Evolutionary conservation across 139 green algal genomes (phyloP), one percentile per base, ranked within the genome.

Genomic region (Chlamydomonas schloesseri): DNA sequence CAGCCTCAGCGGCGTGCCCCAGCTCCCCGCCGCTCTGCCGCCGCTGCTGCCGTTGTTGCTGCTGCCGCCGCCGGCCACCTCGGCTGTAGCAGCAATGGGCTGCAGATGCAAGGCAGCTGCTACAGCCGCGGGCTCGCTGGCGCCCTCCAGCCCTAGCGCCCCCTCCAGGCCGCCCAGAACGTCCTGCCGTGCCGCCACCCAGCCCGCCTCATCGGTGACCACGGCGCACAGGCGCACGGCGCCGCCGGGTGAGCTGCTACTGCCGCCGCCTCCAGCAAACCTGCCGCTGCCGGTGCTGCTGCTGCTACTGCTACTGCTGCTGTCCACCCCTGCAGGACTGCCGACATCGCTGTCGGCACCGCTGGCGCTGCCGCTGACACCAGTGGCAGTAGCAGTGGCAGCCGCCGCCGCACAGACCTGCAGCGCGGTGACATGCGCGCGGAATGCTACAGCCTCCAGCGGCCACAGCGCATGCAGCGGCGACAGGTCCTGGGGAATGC

Each of bases 381-480:
- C 42, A 21, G 15, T 36, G 71, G 71, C 55, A 55, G 53, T 55
- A 70, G 53, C 57, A 70, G 58, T 20, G 37, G 42, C 42, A 50
- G 42, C 42, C 5, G 42, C 42, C 5, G 42, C 33, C 24, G 29
- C 55, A 28, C 75, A 82, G 5, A 82, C 4, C 34, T 29, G 34
- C 75, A 82, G 75, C 34, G 75, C 75, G 36, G 75, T 82, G 58
- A 82, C 23, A 37, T 82, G 75, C 57, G 75, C 75, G 58, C 58
- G 72, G 33, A 72, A 82, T 15, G 75, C 75, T 13, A 82, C 18
- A 8, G 75, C 75, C 26, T 82, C 75, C 15, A 36, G 58, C 1
- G 75, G 75, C 75, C 75, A 82, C 58, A 82, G 34, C 10, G 75
- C 37, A 58, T 82, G 71, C 37, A 72, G 58, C 57, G 75, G 75